Base-by-base conservation (phyloP, 2,329 filamentous ascomycete genomes). In the Aspergillus sp. region DNA sequence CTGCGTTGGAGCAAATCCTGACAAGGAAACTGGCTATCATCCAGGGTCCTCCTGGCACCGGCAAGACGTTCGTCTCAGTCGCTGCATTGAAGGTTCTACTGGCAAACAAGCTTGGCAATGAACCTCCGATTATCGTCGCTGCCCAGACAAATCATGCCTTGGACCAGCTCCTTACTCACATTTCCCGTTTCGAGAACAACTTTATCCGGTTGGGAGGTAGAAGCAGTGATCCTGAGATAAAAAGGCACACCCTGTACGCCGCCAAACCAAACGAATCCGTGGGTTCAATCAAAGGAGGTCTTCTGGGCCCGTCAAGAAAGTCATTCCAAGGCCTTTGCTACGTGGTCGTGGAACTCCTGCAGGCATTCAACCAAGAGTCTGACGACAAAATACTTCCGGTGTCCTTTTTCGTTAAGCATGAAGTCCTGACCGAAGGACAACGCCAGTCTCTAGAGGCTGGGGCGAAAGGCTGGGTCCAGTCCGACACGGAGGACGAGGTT, bases 91-190 rank as follows among this genome's bases (percentile, higher is more conserved):
- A 73, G 29, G 66, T 80, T 1, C 63, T 88, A 33, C 63, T 85
- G 1, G 58, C 67, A 1, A 83, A 81, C 33, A 68, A 74, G 48
- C 52, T 55, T 2, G 47, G 51, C 2, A 64, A 58, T 0, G 75
- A 80, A 36, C 71, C 78, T 6, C 83, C 83, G 0, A 78, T 95
- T 17, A 69, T 94, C 13, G 68, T 94, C 3, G 74, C 86, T 0
- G 86, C 85, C 5, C 86, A 94, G 47, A 95, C 86, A 0, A 95
- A 95, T 37, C 86, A 94, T 56, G 86, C 86, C 0, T 63, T 94
- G 0, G 86, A 95, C 45, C 86, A 94, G 51, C 66, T 95, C 0
- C 64, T 94, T 0, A 61, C 64, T 1, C 74, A 80, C 34, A 67
- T 86, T 11, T 65, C 75, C 1, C 51, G 63, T 4, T 81, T 80